A percentile compares a stretch with the other conserved stretches of the same genome.
phyloP scores from a whole-genome alignment of 192 early-diverging fungal genomes.

The Globomyces pollinis-pini region DNA sequence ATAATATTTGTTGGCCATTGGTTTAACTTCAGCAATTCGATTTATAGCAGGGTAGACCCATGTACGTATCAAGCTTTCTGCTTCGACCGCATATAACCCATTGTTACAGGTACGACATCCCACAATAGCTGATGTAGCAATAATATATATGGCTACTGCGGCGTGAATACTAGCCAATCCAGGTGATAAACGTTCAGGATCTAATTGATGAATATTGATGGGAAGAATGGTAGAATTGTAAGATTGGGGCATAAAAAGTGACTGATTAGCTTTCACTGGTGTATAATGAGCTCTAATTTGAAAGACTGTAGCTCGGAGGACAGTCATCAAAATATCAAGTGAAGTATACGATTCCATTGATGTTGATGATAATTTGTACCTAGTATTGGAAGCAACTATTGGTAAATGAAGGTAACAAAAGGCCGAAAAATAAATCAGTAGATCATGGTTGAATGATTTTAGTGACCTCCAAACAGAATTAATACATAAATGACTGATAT shows the following conservation, averaged over 20 bases:
- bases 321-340: not conserved
- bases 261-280: not conserved
- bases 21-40: slow-evolving; percentile 2
- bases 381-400: not conserved
- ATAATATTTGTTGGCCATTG: not conserved
- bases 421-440: not conserved
- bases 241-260: not conserved
- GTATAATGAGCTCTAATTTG: slow-evolving; percentile 1
- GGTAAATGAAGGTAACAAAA: slow-evolving; percentile 3
- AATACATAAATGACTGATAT: not conserved
- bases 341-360: slow-evolving; percentile 1
- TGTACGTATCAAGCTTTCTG: not conserved
- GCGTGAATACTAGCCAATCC: slow-evolving; percentile 3
- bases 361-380: not conserved
- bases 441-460: slow-evolving; percentile 7
- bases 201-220: too few species aligned
- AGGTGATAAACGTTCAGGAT: not conserved
- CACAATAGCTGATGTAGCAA: not conserved
- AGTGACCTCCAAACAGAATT: slow-evolving; percentile 1
- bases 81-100: not conserved
- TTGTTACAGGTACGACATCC: not conserved
- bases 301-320: not conserved
- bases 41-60: slow-evolving; percentile 4
- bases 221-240: not conserved
- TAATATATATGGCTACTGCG: slow-evolving; percentile 2